These are phyloP conservation scores for Colletotrichum eremochloae DNA, from an alignment of 2,329 filamentous ascomycete species.

Conservation along the genomic window DNA sequence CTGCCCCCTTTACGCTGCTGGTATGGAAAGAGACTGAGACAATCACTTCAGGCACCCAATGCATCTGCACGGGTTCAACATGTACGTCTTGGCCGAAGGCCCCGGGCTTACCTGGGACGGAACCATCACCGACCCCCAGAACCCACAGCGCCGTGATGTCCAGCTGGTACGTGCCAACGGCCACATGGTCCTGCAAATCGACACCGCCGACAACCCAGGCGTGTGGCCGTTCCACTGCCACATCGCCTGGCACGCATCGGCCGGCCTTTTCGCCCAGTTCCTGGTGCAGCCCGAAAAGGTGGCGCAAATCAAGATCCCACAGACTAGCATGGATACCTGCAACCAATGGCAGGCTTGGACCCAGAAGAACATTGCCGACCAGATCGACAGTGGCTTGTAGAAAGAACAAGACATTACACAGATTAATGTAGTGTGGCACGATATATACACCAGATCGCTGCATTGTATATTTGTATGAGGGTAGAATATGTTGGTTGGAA, in stretches of 20 bases:
- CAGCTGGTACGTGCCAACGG: conserved; percentile 59
- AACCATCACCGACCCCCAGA: conserved; percentile 55
- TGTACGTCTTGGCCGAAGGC: conserved; percentile 73
- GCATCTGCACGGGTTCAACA: conserved; percentile 79
- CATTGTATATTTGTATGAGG: no score
- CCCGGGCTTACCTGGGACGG: conserved; percentile 58
- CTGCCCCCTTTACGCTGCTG: background rate
- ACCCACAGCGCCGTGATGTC: conserved; percentile 68
- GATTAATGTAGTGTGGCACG: no score
- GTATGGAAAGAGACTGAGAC: background rate
- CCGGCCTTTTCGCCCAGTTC: conserved; percentile 65
- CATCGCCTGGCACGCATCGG: conserved; percentile 68
- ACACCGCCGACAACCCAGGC: conserved; percentile 61
- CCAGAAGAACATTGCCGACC: conserved; percentile 58
- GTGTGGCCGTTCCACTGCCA: conserved; percentile 69
- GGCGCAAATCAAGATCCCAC: conserved; percentile 52
- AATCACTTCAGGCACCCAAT: conserved; percentile 66
- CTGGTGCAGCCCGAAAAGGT: conserved; percentile 58
- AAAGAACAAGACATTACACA: no score
- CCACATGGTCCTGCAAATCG: conserved; percentile 65
- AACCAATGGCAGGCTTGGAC: conserved; percentile 65
- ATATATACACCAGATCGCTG: no score
- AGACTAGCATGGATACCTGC: conserved; percentile 57
- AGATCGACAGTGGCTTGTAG: conserved; percentile 68
- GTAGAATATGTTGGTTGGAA: no score